Evolutionary conservation across 208 protist genomes (phyloP).

Genomic region (Jaenimonas drosophilae): DNA sequence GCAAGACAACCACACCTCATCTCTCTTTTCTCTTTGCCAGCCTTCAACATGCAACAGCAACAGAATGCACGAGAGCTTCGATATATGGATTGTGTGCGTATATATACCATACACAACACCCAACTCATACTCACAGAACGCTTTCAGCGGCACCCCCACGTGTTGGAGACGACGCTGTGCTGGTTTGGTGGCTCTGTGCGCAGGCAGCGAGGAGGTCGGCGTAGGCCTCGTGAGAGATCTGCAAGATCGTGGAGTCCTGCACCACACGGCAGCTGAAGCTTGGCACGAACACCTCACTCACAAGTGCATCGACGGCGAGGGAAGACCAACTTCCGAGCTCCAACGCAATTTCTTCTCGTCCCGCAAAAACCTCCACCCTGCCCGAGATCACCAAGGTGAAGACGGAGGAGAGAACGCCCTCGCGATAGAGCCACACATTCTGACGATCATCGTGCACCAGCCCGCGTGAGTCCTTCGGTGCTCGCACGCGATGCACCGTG

Average conservation of each 20-base stretch:
- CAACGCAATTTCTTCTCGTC: conserved; percentile 67
- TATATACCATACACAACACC: no score
- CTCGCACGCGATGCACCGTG: conserved; percentile 62
- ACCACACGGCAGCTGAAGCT: conserved; percentile 85
- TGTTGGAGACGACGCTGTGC: conserved; percentile 8
- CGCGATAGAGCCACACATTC: conserved; percentile 88
- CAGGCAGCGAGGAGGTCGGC: conserved; percentile 39
- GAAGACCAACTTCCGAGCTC: conserved; percentile 84
- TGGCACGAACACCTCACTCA: conserved; percentile 50
- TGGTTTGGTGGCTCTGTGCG: conserved; percentile 4
- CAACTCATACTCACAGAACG: no score
- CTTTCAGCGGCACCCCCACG: no score
- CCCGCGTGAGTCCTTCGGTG: conserved; percentile 66
- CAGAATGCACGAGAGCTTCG: no score
- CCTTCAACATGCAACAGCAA: no score
- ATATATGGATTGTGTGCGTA: no score
- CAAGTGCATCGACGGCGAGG: conserved; percentile 55
- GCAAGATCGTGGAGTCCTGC: conserved; percentile 72
- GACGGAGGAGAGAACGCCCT: conserved; percentile 57
- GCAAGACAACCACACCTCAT: no score
- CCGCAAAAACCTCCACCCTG: conserved; percentile 78
- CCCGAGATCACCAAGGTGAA: conserved; percentile 85
- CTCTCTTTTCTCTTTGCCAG: no score
- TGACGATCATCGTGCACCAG: conserved; percentile 65
- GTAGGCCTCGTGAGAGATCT: conserved; percentile 67